These are phyloP conservation scores for Clonostachys solani DNA, from an alignment of 2,329 filamentous ascomycete species.

Conservation along the genomic window DNA sequence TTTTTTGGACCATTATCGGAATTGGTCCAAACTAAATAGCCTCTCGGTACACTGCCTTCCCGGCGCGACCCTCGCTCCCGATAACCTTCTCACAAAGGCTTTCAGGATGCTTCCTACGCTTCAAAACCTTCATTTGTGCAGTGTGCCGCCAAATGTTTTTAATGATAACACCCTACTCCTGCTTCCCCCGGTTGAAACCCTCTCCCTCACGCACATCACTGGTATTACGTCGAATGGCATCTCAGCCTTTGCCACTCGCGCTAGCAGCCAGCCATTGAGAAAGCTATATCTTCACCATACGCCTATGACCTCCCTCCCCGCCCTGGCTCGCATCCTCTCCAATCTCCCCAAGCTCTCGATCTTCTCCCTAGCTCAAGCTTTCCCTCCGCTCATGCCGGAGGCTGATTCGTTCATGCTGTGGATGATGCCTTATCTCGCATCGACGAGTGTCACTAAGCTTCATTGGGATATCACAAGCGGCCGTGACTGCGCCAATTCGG, in stretches of 20 bases:
- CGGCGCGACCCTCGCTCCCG: conserved; percentile 47
- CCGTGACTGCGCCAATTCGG: conserved; percentile 34
- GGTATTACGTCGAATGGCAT: conserved; percentile 54
- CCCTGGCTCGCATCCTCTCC: conserved; percentile 55
- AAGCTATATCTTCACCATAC: conserved; percentile 52
- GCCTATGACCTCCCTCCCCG: conserved; percentile 49
- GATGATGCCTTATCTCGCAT: conserved; percentile 62
- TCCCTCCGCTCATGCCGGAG: conserved; percentile 48
- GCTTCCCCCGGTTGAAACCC: conserved; percentile 48
- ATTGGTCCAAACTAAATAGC: conserved; percentile 51
- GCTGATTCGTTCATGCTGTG: conserved; percentile 50
- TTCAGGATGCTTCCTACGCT: conserved; percentile 48
- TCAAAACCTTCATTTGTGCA: conserved; percentile 54
- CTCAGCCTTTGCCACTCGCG: conserved; percentile 49
- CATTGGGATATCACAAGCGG: conserved; percentile 63
- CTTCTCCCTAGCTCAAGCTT: conserved; percentile 51
- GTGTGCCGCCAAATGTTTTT: conserved; percentile 51
- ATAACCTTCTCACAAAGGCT: conserved; percentile 45
- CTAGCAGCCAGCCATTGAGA: conserved; percentile 37
- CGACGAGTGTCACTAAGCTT: conserved; percentile 43
- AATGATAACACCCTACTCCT: conserved; percentile 50
- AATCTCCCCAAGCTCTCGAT: conserved; percentile 42
- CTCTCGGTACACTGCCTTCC: conserved; percentile 56
- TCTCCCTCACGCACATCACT: conserved; percentile 50
- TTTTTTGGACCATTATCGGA: conserved; percentile 46